A percentile compares a stretch with the other conserved stretches of the same genome.
These are phyloP conservation scores for Amaranthus cruentus DNA, from an alignment of 148 eudicot species.

Conservation along the genomic window DNA sequence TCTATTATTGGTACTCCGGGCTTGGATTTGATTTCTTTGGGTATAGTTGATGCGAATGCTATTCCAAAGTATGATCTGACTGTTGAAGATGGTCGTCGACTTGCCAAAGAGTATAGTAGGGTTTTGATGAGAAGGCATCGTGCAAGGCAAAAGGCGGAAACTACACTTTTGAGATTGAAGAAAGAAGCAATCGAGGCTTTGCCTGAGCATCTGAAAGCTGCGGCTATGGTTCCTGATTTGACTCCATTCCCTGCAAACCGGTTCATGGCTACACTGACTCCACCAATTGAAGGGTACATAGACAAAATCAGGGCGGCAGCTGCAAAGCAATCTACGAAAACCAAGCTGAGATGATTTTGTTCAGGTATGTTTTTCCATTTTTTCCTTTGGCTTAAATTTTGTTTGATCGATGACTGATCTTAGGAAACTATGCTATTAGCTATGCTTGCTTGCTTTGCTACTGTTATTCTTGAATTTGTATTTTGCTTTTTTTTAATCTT, in stretches of 20 bases:
- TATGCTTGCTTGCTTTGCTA: background rate
- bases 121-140: constrained; percentile 83
- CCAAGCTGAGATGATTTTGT: constrained; percentile 62
- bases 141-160: constrained; percentile 76
- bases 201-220: constrained; percentile 67
- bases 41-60: constrained; percentile 65
- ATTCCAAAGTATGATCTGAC: constrained; percentile 78
- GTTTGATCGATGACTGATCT: background rate
- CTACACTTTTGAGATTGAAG: constrained; percentile 63
- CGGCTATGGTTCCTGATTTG: constrained; percentile 79
- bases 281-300: constrained; percentile 91
- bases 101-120: constrained; percentile 90
- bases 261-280: constrained; percentile 82
- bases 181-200: constrained; percentile 90
- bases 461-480: background rate
- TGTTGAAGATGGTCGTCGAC: constrained; percentile 74
- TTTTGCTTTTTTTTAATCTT: background rate
- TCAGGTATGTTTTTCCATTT: constrained; percentile 16
- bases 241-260: constrained; percentile 68
- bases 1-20: constrained; percentile 54
- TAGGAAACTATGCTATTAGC: background rate
- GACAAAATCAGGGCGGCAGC: constrained; percentile 86
- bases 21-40: constrained; percentile 64
- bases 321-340: constrained; percentile 46
- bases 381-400: background rate